phyloP scores from a whole-genome alignment of 1,284 basidiomycete genomes.

The Phlebopus sp. region DNA sequence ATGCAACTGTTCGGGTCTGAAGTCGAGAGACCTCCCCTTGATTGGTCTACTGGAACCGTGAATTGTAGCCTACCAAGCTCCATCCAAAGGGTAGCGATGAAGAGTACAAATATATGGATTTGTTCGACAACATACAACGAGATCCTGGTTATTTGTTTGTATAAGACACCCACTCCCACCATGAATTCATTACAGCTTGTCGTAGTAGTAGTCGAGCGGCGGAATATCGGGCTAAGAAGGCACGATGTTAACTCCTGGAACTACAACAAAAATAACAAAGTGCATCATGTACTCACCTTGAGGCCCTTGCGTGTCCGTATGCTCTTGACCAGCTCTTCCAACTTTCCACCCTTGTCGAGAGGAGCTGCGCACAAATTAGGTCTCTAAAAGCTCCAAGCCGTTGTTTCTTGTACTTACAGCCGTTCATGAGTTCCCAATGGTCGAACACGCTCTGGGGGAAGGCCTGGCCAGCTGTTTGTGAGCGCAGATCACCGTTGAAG shows the following conservation, averaged over 20 bases:
- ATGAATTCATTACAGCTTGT: slow-evolving; percentile 61
- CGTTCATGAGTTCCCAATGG: slow-evolving; percentile 85
- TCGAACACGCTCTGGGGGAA: slow-evolving; percentile 98
- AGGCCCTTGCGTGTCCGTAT: slow-evolving; percentile 95
- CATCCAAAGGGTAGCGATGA: slow-evolving; percentile 2
- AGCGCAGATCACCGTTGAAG: slow-evolving; percentile 96
- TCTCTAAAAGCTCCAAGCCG: slow-evolving; percentile 17
- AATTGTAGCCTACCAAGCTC: background rate
- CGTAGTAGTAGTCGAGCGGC: slow-evolving; percentile 84
- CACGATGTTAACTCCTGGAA: slow-evolving; percentile 9
- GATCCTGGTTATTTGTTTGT: slow-evolving; percentile 9
- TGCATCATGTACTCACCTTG: slow-evolving; percentile 52
- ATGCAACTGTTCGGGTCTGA: too few relatives aligned
- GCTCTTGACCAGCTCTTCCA: slow-evolving; percentile 78
- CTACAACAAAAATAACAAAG: background rate
- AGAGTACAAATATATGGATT: slow-evolving; percentile 9
- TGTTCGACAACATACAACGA: slow-evolving; percentile 19
- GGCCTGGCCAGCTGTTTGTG: slow-evolving; percentile 93
- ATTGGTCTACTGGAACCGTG: too few relatives aligned
- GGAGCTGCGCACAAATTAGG: slow-evolving; percentile 47
- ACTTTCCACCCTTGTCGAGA: slow-evolving; percentile 84
- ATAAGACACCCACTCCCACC: slow-evolving; percentile 5
- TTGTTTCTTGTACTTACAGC: slow-evolving; percentile 49
- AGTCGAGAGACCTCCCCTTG: background rate
- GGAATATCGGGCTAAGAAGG: slow-evolving; percentile 75